These are phyloP conservation scores for Pestalotiopsis sp. DNA, from an alignment of 2,329 filamentous ascomycete genomes.

Conservation along the genomic window DNA sequence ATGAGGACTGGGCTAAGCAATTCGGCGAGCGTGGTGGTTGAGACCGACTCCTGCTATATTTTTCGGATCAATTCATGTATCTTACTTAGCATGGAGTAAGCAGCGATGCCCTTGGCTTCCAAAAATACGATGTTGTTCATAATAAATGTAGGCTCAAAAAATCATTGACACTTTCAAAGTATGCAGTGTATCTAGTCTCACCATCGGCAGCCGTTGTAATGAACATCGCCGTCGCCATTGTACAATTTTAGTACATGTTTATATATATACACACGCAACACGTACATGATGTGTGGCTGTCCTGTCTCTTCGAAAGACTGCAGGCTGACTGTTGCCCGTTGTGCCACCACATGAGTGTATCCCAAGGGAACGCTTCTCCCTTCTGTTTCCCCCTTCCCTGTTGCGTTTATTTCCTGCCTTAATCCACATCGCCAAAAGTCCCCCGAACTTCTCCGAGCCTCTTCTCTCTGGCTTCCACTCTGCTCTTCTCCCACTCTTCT, in stretches of 20 bases:
- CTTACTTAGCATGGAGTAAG: background rate
- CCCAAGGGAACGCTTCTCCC: background rate
- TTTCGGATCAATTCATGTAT: background rate
- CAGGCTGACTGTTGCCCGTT: background rate
- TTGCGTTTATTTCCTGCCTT: background rate
- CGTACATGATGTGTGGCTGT: background rate
- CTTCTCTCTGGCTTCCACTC: constrained; percentile 1
- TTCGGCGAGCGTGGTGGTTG: constrained; percentile 90
- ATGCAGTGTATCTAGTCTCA: too few species aligned
- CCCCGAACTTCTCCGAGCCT: background rate
- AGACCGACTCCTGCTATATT: constrained; percentile 12
- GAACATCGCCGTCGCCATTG: background rate
- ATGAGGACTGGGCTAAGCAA: constrained; percentile 90
- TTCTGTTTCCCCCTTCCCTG: background rate
- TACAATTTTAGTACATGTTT: constrained; percentile 9
- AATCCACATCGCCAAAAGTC: constrained; percentile 9
- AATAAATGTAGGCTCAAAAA: too few species aligned
- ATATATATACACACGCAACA: constrained; percentile 8
- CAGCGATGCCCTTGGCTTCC: background rate
- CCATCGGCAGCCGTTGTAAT: background rate
- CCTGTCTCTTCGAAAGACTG: background rate
- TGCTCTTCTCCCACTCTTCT: constrained; percentile 4
- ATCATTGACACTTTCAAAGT: too few species aligned
- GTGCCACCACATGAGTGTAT: background rate
- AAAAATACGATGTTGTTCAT: background rate